A percentile compares a stretch with the other conserved stretches of the same genome.
phyloP scores from a whole-genome alignment of 2,329 filamentous ascomycete species.

The Aspergillus sp. region DNA sequence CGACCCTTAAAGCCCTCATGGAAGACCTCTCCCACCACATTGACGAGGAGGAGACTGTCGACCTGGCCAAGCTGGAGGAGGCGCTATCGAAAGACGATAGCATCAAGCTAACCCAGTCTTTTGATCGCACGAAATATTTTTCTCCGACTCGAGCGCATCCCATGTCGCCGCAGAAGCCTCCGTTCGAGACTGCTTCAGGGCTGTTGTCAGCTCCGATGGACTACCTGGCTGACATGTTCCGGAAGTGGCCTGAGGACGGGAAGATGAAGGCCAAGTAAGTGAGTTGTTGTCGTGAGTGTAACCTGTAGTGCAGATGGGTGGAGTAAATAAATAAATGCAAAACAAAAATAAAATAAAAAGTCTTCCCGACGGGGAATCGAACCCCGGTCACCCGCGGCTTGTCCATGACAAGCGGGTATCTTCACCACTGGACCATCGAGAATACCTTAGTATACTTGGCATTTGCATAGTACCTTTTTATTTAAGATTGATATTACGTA shows the following conservation, averaged over 20 bases:
- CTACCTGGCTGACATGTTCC: slow-evolving; percentile 43
- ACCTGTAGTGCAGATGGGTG: too few species aligned
- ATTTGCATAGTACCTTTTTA: too few species aligned
- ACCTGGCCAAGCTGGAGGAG: slow-evolving; percentile 39
- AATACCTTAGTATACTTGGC: too few species aligned
- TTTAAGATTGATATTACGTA: too few species aligned
- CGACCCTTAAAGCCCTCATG: slow-evolving; percentile 35
- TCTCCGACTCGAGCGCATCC: slow-evolving; percentile 44
- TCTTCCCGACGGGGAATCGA: too few species aligned
- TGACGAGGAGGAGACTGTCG: slow-evolving; percentile 40
- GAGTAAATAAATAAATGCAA: too few species aligned
- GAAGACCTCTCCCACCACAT: slow-evolving; percentile 37
- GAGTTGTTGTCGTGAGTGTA: too few species aligned
- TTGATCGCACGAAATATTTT: slow-evolving; percentile 43
- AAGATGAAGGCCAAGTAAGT: too few species aligned
- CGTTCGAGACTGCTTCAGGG: slow-evolving; percentile 46
- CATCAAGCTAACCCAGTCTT: slow-evolving; percentile 31
- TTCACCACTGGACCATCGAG: too few species aligned
- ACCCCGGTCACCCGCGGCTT: too few species aligned
- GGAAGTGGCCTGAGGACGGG: slow-evolving; percentile 41
- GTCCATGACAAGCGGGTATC: too few species aligned
- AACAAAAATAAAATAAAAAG: too few species aligned
- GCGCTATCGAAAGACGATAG: slow-evolving; percentile 24
- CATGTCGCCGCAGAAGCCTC: slow-evolving; percentile 41
- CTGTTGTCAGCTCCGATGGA: slow-evolving; percentile 48